phyloP scores from a whole-genome alignment of 73 alveolate species.

The Symbiodinium pilosum region DNA sequence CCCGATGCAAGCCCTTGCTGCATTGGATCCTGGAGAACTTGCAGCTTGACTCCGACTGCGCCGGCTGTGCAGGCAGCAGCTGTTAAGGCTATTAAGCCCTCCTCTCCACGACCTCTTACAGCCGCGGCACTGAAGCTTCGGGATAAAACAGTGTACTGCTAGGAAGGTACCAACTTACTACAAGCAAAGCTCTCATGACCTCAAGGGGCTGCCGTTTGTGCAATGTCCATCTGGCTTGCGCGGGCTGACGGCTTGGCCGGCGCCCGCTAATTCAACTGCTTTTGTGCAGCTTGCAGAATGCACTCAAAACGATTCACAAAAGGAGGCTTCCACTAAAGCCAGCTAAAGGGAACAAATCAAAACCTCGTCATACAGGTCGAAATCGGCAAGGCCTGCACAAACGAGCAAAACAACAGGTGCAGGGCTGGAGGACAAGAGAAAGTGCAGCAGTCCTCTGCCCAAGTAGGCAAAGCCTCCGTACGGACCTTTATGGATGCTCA shows the following conservation, averaged over 20 bases:
- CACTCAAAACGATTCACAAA: not conserved
- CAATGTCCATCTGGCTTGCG: too few species aligned
- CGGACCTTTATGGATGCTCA: not conserved
- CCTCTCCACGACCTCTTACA: too few species aligned
- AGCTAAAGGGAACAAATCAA: not conserved
- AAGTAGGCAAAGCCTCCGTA: not conserved
- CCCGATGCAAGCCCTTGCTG: too few species aligned
- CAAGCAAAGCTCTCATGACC: too few species aligned
- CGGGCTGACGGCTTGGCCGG: not conserved
- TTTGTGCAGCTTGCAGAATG: conserved; percentile 11
- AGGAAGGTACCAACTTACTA: too few species aligned
- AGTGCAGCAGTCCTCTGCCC: not conserved
- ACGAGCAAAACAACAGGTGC: not conserved
- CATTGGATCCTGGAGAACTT: too few species aligned
- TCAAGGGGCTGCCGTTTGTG: too few species aligned
- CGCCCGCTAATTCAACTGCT: conserved; percentile 4
- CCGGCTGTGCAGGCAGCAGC: too few species aligned
- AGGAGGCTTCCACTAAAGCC: not conserved
- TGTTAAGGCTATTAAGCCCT: too few species aligned
- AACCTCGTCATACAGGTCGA: conserved; percentile 4
- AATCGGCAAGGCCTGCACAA: not conserved
- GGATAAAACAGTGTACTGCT: too few species aligned
- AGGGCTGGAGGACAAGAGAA: not conserved
- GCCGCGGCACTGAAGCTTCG: too few species aligned
- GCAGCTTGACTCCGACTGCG: too few species aligned